Conservation (phyloP, 257 asterid genomes). For the Lavandula angustifolia region DNA sequence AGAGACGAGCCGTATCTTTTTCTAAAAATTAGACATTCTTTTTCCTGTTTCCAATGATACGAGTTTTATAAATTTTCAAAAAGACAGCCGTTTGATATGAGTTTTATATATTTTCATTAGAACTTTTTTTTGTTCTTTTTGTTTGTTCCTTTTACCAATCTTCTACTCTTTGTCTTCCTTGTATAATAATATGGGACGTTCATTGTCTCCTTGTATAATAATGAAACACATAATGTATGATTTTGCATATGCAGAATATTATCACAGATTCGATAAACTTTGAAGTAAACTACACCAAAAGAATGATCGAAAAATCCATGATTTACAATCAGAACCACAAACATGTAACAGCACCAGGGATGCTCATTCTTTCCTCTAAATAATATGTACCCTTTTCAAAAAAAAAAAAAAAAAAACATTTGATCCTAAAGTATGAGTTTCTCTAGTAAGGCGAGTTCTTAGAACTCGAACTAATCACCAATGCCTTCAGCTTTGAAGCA, state of each 20-base stretch:
- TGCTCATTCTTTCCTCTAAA: conserved; percentile 26
- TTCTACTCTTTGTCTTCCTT: no score
- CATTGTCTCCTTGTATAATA: no score
- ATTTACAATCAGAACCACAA: conserved; percentile 36
- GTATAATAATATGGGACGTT: no score
- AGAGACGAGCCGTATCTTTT: no score
- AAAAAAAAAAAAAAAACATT: neutral
- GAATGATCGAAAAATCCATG: neutral
- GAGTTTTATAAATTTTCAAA: no score
- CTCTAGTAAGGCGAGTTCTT: conserved; percentile 77
- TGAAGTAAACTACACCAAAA: neutral
- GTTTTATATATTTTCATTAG: no score
- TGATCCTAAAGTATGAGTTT: neutral
- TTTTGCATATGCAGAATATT: neutral
- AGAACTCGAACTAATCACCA: conserved; percentile 74
- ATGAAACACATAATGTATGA: no score
- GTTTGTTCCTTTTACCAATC: no score
- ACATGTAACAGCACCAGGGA: conserved; percentile 35
- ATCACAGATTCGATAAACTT: neutral
- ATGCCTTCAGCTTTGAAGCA: conserved; percentile 54
- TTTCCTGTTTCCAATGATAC: neutral
- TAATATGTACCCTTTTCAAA: conserved; percentile 27
- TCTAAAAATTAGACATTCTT: no score
- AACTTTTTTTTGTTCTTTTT: no score
- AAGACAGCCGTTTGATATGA: no score